Evolutionary conservation across 139 green algal genomes (phyloP), one percentile per base, ranked within the genome.

Genomic region (Tetraselmis chui): DNA sequence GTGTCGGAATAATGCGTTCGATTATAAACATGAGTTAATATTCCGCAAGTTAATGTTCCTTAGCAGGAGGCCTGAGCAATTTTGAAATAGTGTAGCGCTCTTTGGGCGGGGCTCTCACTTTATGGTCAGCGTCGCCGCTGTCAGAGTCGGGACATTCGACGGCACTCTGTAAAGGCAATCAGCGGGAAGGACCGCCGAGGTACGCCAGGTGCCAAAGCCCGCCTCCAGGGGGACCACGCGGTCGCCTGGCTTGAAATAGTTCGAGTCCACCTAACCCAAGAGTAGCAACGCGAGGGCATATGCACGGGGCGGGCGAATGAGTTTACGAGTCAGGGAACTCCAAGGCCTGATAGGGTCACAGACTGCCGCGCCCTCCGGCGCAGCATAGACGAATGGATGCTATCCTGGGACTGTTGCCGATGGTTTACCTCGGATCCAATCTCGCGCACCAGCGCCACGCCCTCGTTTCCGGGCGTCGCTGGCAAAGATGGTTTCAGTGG

Each of bases 121-220:
- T 83, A 97, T 91, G 79, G 80, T 84, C 32, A 94, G 76, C 1
- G 88, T 95, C 24, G 93, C 90, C 1, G 91, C 93, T 1, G 79
- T 78, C n/a, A 87, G 80, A 1, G 91, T 27, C 0, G 89, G 85
- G 25, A 94, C 79, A 58, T 90, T 83, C 0, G 27, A 2, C 23
- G 90, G 89, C 26, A 96, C 82, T 0, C 30, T 75, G 85, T 94
- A 87, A 84, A 89, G 88, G 78, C 85, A 76, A 24, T 76, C 76
- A 23, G 86, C 87, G 0, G 59, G 0, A 59, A 89, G 91, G 1
- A 89, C 79, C 0, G 83, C 90, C 0, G 1, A 28, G 31, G 77
- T 81, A 1, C 94, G 84, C 95, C 95, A 98, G 0, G 93, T 98
- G 77, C 95, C 95, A 67, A 88, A 83, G 0, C 85, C 86, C 2